A percentile compares a stretch with the other conserved stretches of the same genome.
phyloP scores from a whole-genome alignment of 495 filamentous ascomycete genomes.

The Hypoxylon cercidicola region DNA sequence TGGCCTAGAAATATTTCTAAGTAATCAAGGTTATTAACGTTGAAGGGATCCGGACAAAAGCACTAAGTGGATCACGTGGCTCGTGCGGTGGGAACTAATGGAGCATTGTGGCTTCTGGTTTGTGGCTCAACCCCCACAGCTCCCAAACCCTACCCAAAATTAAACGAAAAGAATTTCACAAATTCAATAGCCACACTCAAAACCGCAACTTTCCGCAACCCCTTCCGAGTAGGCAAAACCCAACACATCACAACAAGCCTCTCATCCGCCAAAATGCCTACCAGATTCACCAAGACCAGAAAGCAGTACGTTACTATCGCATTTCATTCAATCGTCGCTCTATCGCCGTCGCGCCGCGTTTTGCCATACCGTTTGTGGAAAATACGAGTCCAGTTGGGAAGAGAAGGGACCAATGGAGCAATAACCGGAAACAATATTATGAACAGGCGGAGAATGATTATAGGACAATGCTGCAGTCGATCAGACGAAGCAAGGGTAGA shows the following conservation, averaged over 20 bases:
- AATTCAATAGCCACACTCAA: constrained; percentile 28
- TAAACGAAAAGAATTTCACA: constrained; percentile 44
- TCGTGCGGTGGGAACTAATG: too few species aligned
- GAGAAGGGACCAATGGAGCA: constrained; percentile 15
- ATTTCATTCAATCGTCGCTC: constrained; percentile 29
- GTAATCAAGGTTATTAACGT: too few species aligned
- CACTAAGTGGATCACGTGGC: too few species aligned
- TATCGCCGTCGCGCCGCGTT: constrained; percentile 34
- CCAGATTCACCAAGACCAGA: constrained; percentile 81
- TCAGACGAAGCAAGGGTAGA: constrained; percentile 2
- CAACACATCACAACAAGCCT: constrained; percentile 36
- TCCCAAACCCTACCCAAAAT: constrained; percentile 40
- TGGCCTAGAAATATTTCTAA: too few species aligned
- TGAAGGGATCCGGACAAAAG: too few species aligned
- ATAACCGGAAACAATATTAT: background rate
- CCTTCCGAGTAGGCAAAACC: constrained; percentile 33
- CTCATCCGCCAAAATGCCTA: constrained; percentile 73
- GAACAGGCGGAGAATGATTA: background rate
- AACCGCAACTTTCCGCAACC: constrained; percentile 30
- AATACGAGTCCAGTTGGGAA: constrained; percentile 13
- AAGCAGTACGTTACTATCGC: constrained; percentile 73
- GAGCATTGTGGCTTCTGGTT: background rate
- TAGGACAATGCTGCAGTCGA: background rate
- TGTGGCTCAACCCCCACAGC: constrained; percentile 27
- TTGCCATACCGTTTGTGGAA: constrained; percentile 18